Percentiles rank a stretch among this genome's conserved stretches.
Conservation (phyloP, 768 basidiomycete species). For the Boletus coccyginus region DNA sequence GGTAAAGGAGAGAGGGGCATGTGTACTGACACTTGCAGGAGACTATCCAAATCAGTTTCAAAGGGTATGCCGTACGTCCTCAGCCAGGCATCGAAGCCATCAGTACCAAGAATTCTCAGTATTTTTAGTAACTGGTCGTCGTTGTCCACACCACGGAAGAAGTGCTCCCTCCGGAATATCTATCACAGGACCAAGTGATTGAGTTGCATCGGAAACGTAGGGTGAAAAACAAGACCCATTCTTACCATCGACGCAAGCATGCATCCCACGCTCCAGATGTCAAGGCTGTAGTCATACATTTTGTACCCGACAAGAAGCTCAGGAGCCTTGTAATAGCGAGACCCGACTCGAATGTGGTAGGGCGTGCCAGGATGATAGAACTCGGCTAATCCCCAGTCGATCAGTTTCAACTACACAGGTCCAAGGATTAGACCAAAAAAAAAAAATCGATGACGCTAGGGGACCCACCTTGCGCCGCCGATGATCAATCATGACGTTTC, state of each 20-base stretch:
- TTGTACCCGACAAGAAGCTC: conserved; percentile 72
- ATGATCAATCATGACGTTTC: conserved; percentile 76
- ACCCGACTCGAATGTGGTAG: conserved; percentile 72
- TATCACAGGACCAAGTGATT: conserved; percentile 21
- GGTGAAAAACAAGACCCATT: not conserved
- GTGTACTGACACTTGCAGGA: conserved; percentile 45
- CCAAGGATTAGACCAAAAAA: not conserved
- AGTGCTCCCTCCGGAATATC: conserved; percentile 74
- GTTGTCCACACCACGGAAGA: conserved; percentile 74
- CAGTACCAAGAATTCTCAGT: conserved; percentile 65
- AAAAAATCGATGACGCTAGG: not conserved
- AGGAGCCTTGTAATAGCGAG: conserved; percentile 72
- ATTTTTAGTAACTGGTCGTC: conserved; percentile 73
- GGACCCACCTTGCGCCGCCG: conserved; percentile 51
- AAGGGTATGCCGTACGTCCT: conserved; percentile 64
- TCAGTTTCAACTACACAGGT: conserved; percentile 46
- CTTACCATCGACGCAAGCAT: conserved; percentile 74
- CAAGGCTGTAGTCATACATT: conserved; percentile 68
- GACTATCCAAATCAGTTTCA: conserved; percentile 55
- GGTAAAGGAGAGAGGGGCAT: not conserved
- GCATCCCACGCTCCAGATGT: conserved; percentile 73
- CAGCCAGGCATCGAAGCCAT: conserved; percentile 59
- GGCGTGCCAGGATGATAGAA: conserved; percentile 71
- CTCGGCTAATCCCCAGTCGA: conserved; percentile 77
- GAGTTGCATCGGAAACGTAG: not conserved